Evolutionary conservation across 1,139 yeast genomes (phyloP), one percentile per base, ranked within the genome.

Genomic region (Yamadazyma atmosphaerica): DNA sequence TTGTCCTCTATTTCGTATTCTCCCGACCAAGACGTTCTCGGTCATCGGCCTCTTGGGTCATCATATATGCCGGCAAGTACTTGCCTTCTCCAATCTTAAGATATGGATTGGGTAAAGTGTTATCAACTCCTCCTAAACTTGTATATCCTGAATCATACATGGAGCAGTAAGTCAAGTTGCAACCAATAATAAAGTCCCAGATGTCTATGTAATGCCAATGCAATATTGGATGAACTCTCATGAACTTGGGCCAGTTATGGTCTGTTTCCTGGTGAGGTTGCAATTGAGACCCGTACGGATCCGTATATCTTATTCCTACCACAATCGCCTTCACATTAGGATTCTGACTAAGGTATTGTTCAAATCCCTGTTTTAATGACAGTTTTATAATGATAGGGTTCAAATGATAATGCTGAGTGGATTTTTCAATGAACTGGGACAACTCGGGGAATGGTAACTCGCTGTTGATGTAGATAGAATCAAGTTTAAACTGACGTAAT

Each of bases 231-330:
- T 87, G 92, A 8, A 87, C 70, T 33, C 96, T 64, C 46, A 81
- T 60, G 55, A 88, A 88, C 27, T 68, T 64, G n/a, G 96, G 96
- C 96, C 96, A 88, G 37, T 87, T 80, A 45, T 79, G 83, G 55
- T 88, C 96, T 0, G 96, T 88, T 29, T 53, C 57, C 51, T 86
- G 89, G 42, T 83, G 74, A 39, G 71, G 71, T 12, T 65, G 46
- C 27, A 88, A 65, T 11, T 63, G 47, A 1, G 63, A 61, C 0
- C 94, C 89, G 54, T 74, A 84, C 0, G 96, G 96, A 54, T 88
- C 96, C 3, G 85, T 75, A 42, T 84, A 74, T 37, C 96, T 70
- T 13, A 86, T 86, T 1, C 96, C 96, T 2, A 88, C 92, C 22
- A 88, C 68, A 1, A 88, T 79, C 12, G 88, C 81, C 52, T 76